Evolutionary conservation across 164 flowering plant species (phyloP), one percentile per base, ranked within the genome.

Genomic region (Piper longum): DNA sequence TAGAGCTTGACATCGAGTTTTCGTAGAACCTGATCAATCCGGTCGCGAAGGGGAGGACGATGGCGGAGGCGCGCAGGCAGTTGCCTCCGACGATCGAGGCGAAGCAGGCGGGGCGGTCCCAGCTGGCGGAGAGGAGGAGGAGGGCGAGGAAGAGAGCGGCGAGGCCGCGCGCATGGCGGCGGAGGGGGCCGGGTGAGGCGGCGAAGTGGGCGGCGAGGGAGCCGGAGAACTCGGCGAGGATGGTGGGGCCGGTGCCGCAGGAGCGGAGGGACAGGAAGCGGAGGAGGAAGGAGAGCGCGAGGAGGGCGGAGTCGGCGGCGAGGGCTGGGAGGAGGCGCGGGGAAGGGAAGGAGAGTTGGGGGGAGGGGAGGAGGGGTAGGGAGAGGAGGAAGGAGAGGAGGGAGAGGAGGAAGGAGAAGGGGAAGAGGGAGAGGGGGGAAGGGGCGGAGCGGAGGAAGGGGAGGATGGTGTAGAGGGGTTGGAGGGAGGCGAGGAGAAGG

Each of bases 1-100:
- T 89, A 85, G 81, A 81, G 71, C 83, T 85, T 77, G 75, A 74
- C 7, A 84, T 79, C 36, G 71, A 72, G 4, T 79, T 64, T 74
- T 92, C 98, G 62, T 83, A 89, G 65, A 81, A 77, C 8, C 89
- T 88, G 69, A 89, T 64, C 74, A 87, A 87, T 57, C 98, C 98
- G 65, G 85, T 76, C 17, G 86, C 57, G 73, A 89, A 92, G 0
- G 98, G 98, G 4, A 89, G 79, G 77, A 89, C 67, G 88, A 92
- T 80, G 11, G 88, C 89, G 79, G 78, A 76, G 63, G 86, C 58
- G 67, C 91, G 83, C 12, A 86, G 52, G 72, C 98, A 91, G 69
- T 74, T 77, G 16, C 48, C 59, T 62, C 67, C 77, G 64, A 73
- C 14, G 43, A 26, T 62, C 56, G 48, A 13, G 56, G 98, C 95